Evolutionary conservation across 2,329 filamentous ascomycete species (phyloP).

Genomic region (Chaetomium sp.): DNA sequence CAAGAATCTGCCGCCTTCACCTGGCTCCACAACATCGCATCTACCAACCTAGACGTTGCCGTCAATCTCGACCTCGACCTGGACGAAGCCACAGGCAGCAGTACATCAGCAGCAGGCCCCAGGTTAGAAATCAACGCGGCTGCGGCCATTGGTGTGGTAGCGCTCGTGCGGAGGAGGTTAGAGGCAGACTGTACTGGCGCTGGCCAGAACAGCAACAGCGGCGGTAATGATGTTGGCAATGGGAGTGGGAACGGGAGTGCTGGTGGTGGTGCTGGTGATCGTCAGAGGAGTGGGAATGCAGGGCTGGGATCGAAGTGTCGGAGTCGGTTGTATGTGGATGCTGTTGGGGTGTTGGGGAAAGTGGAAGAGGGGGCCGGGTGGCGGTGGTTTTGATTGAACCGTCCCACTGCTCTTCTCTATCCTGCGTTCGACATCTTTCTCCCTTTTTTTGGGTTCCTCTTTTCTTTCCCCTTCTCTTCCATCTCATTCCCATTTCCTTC

Average conservation of each 20-base stretch:
- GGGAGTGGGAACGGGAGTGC: background rate
- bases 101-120: no score
- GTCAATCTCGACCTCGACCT: background rate
- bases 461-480: background rate
- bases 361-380: constrained; percentile 40
- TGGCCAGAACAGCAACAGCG: background rate
- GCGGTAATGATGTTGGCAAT: background rate
- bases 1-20: no score
- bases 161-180: background rate
- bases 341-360: constrained; percentile 45
- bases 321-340: constrained; percentile 47
- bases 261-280: background rate
- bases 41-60: background rate
- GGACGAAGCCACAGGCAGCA: background rate
- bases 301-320: constrained; percentile 32
- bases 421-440: background rate
- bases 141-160: no score
- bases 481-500: background rate
- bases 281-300: constrained; percentile 38
- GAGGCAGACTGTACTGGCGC: background rate
- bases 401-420: background rate
- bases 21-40: no score
- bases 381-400: constrained; percentile 35
- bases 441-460: background rate
- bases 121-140: no score